Evolutionary conservation across 768 basidiomycete genomes (phyloP), one percentile per base, ranked within the genome.

Genomic region (Termitomyces sp.): DNA sequence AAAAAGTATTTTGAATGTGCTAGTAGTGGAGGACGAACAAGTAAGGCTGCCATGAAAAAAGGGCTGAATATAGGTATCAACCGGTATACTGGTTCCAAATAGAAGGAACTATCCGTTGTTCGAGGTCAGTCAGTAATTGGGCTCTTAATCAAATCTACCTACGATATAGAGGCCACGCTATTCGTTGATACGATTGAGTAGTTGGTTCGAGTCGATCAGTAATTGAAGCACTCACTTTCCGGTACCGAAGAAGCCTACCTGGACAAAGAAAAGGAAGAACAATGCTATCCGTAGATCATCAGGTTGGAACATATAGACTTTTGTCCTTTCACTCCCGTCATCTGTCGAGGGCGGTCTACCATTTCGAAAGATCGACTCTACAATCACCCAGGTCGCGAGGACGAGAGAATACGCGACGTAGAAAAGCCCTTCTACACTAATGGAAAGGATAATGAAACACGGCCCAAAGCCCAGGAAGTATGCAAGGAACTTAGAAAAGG

Each of bases 81-180:
- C 16, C 91, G 86, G 63, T 92, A 94, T 7, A 94, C 91, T 2
- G 92, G 91, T 38, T 86, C 91, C 18, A 94, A 77, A 67, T 94
- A 94, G 70, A 94, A 94, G 2, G 89, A 90, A 16, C 83, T 86
- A 43, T 27, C 31, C 5, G 7, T 20, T 13, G 29, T 49, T 11
- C 50, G 40, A 52, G 5, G 42, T 50, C 16, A 38, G 52, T 45
- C 32, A 20, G 13, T 43, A 22, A 18, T 5, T 50, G 10, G 4
- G 35, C 13, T 16, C 16, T 11, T 6, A 2, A 66, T 27, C 16
- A 33, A 29, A 29, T 25, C 11, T 12, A 76, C 86, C 61, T 59
- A 89, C 84, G 90, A 88, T 64, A 92, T 91, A 10, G 88, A 89
- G n/a, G 88, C 87, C 44, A 90, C 84, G 61, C 88, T 92, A 52